Percentiles rank a stretch among this genome's conserved stretches.
Evolutionary conservation across 225 moss, liverwort and hornwort genomes (phyloP).

Genomic region (Rhytidiadelphus loreus): DNA sequence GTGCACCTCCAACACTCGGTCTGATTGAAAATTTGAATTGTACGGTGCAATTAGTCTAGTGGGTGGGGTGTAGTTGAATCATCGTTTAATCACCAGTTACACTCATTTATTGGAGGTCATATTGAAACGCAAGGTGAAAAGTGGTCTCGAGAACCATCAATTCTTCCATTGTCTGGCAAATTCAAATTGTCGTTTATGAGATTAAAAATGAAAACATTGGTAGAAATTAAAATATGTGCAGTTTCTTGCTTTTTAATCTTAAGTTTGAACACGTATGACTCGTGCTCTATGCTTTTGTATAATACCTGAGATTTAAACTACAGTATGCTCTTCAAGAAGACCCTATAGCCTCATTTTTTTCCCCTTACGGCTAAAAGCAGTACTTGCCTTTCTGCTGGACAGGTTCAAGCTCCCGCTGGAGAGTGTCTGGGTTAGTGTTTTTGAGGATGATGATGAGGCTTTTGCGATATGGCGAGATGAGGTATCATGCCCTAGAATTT

Average conservation of each 20-base stretch:
- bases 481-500: constrained; percentile 8
- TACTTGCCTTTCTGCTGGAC: neutral
- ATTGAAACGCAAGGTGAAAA: too few species aligned
- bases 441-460: constrained; percentile 73
- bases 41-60: neutral
- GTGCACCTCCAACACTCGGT: neutral
- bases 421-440: constrained; percentile 80
- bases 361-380: neutral
- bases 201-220: too few species aligned
- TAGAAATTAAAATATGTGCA: neutral
- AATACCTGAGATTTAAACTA: neutral
- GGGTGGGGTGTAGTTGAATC: neutral
- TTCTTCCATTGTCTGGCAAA: neutral
- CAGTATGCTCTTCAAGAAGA: neutral
- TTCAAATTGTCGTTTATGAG: neutral
- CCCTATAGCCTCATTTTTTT: neutral
- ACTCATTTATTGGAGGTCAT: too few species aligned
- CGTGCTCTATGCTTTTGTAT: constrained; percentile 37
- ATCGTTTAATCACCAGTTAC: neutral
- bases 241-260: neutral
- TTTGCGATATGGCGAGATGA: constrained; percentile 79
- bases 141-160: neutral
- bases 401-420: constrained; percentile 81
- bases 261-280: neutral
- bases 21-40: too few species aligned